Base-by-base conservation (phyloP, 345 rosid genomes). In the Citrus maxima region DNA sequence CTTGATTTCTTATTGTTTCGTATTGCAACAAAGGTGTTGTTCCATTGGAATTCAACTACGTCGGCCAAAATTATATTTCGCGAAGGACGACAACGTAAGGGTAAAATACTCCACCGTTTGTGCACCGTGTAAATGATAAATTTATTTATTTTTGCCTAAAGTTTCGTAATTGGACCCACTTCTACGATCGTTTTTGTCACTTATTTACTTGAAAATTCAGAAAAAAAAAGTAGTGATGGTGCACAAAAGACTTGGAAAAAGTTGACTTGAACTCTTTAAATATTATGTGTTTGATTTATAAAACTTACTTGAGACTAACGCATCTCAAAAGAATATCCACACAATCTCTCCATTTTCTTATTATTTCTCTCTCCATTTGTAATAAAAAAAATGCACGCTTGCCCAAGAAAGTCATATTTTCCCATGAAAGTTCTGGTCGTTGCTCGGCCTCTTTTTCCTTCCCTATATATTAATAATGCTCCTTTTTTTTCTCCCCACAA, bases 391-490 rank as follows among this genome's bases (percentile, higher is more conserved):
- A 63, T 18, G 1, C 19, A 3, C 25, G 19, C 28, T 80, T 78
- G 68, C 72, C 86, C 84, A 73, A 82, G 75, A 81, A 85, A 84
- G 80, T 62, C 73, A 60, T 75, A 21, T 30, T 79, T 80, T 58
- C 91, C 92, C 78, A 88, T 89, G 93, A 88, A 75, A 80, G 42
- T 82, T 59, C 86, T 68, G 79, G 85, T 70, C 72, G 38, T 66
- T 58, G 67, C 86, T 77, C 84, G 83, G 78, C 87, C 80, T 49
- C 62, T 74, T 72, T 49, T 82, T 32, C 67, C 75, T 65, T 75
- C 86, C 68, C 84, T 88, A 83, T 81, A 78, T 85, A 85, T 67
- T 19, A 61, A 65, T 54, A 14, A 6, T 68, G 60, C 82, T 65
- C 55, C 78, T 69, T 54, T 82, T 66, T 70, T 60, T 40, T 10